Evolutionary conservation across 2,329 filamentous ascomycete genomes (phyloP).

Genomic region (Exophiala oligosperma): DNA sequence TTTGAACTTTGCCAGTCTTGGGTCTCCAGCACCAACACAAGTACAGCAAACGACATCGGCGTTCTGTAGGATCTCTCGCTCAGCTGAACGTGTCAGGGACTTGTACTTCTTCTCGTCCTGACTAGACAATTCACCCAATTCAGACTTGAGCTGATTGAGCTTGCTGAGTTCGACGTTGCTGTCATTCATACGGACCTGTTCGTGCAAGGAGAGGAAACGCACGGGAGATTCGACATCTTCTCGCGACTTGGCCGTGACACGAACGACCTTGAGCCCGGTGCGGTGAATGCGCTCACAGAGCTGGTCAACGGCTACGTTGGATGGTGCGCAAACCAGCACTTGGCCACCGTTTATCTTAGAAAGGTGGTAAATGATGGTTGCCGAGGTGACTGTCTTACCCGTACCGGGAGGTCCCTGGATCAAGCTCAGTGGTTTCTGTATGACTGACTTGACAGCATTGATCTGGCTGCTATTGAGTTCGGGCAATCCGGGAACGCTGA

Average conservation of each 20-base stretch:
- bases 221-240: slow-evolving; percentile 99
- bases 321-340: slow-evolving; percentile 93
- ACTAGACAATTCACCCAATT: slow-evolving; percentile 86
- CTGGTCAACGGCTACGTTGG: slow-evolving; percentile 97
- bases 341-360: slow-evolving; percentile 94
- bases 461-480: slow-evolving; percentile 96
- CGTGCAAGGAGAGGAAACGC: slow-evolving; percentile 89
- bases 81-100: slow-evolving; percentile 86
- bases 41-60: slow-evolving; percentile 99
- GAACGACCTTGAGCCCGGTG: slow-evolving; percentile 93
- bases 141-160: slow-evolving; percentile 86
- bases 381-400: slow-evolving; percentile 97
- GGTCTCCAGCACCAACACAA: slow-evolving; percentile 94
- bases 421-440: slow-evolving; percentile 89
- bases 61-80: slow-evolving; percentile 91
- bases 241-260: slow-evolving; percentile 96
- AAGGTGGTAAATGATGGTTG: slow-evolving; percentile 96
- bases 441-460: slow-evolving; percentile 89
- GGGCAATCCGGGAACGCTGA: slow-evolving; percentile 88
- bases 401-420: slow-evolving; percentile 97
- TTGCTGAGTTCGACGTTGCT: slow-evolving; percentile 92
- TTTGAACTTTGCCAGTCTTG: slow-evolving; percentile 92
- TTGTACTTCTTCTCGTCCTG: slow-evolving; percentile 99
- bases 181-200: slow-evolving; percentile 97
- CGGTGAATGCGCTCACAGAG: slow-evolving; percentile 95